A percentile compares a stretch with the other conserved stretches of the same genome.
These are phyloP conservation scores for Berberis vulgaris DNA, from an alignment of 164 flowering plant genomes.

Conservation along the genomic window DNA sequence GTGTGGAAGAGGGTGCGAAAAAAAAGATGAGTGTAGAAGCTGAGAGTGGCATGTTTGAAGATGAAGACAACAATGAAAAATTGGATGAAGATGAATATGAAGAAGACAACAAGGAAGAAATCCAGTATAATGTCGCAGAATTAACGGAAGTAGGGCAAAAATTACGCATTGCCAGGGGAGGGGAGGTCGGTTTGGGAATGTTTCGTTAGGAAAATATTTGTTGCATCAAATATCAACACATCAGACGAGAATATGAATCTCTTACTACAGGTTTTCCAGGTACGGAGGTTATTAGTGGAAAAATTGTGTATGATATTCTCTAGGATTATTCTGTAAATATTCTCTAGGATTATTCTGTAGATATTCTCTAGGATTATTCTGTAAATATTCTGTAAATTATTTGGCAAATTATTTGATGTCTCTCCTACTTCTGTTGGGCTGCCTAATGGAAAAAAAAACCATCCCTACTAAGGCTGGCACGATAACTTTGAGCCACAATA, in stretches of 20 bases:
- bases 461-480: too few species aligned
- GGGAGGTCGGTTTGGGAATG: conserved; percentile 81
- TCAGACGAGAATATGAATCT: too few species aligned
- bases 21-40: conserved; percentile 14
- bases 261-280: conserved; percentile 16
- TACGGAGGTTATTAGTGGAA: conserved; percentile 33
- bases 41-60: conserved; percentile 11
- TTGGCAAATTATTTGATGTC: too few species aligned
- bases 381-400: too few species aligned
- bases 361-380: too few species aligned
- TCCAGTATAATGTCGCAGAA: conserved; percentile 69
- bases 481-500: too few species aligned
- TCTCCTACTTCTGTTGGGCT: too few species aligned
- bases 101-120: conserved; percentile 19
- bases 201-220: conserved; percentile 20
- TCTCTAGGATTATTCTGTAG: too few species aligned
- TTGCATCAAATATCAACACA: too few species aligned
- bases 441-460: too few species aligned
- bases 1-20: conserved; percentile 7
- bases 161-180: conserved; percentile 61
- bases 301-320: too few species aligned
- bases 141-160: conserved; percentile 66
- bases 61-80: neutral
- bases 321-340: too few species aligned
- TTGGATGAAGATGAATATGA: conserved; percentile 16